Evolutionary conservation across 225 moss, liverwort and hornwort genomes (phyloP), one percentile per base, ranked within the genome.

Genomic region (Marchantia paleacea): DNA sequence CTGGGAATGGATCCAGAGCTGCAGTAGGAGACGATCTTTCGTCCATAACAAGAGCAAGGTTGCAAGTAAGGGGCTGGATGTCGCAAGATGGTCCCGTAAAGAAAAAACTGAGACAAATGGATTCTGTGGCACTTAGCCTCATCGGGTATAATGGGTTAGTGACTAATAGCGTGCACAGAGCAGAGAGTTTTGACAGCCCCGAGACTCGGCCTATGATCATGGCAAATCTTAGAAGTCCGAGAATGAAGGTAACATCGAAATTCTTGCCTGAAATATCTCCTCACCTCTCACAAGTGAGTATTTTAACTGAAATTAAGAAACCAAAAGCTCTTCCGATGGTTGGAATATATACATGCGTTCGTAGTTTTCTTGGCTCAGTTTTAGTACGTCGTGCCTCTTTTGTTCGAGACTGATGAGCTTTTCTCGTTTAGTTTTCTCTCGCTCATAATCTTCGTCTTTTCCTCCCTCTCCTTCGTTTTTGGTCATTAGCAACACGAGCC

Each of bases 1-100:
- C 94, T 79, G 99, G 99, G 25, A 90, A 76, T 83, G 95, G 99
- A 61, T 99, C 95, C 77, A 95, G 91, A 54, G 92, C 99, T 75
- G 94, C 94, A 31, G 91, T 99, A 76, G 99, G 95, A 39, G 99
- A 99, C 83, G 99, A 99, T 88, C 83, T 99, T 70, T 88, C 95
- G 64, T 90, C 91, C 2, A 83, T 92, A 61, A 94, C 99, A 13
- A 92, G 88, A 79, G 87, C 91, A 50, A 87, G 88, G 85, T 77
- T 94, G 69, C 94, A 95, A 80, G 83, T 71, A 26, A 90, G 91
- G 84, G 83, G 84, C 18, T 83, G 64, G 58, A 19, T 81, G 52
- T 83, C 89, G 24, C 92, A 90, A 82, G 97, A 95, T 39, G 90
- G 77, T 73, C 57, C 82, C 75, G 55, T 79, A 15, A 91, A 88